Evolutionary conservation across 345 rosid genomes (phyloP).

Genomic region (Salix exigua): DNA sequence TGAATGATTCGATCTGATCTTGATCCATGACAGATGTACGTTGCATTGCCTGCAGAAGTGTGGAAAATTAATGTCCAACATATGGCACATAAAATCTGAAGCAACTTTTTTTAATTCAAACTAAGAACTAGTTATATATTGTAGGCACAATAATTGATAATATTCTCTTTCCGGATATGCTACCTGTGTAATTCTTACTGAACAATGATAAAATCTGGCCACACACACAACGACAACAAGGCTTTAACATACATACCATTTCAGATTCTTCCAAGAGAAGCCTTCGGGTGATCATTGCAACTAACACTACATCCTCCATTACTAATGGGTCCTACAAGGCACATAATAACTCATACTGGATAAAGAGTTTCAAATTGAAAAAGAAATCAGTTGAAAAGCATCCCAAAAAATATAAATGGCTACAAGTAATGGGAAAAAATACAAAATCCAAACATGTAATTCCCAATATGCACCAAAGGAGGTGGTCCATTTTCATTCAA

Average conservation of each 20-base stretch:
- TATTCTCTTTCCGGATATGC: not conserved
- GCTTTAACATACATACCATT: conserved; percentile 44
- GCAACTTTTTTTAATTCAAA: not conserved
- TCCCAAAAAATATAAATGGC: not conserved
- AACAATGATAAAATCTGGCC: conserved; percentile 5
- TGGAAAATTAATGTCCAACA: conserved; percentile 15
- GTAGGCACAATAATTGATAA: not conserved
- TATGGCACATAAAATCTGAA: not conserved
- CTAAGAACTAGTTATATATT: not conserved
- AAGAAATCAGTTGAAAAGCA: not conserved
- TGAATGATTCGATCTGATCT: conserved; percentile 80
- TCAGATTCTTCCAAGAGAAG: conserved; percentile 91
- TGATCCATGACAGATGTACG: conserved; percentile 54
- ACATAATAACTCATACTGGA: not conserved
- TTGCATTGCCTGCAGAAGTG: conserved; percentile 58
- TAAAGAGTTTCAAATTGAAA: not conserved
- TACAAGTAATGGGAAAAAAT: not conserved
- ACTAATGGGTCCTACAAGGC: conserved; percentile 53
- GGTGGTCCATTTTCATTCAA: no score
- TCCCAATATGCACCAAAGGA: not conserved
- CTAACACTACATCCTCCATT: conserved; percentile 70
- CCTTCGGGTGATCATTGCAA: conserved; percentile 84
- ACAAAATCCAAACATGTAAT: not conserved
- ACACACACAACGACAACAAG: not conserved
- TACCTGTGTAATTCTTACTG: not conserved